Conservation (phyloP, 345 rosid genomes). For the Balakata baccata region DNA sequence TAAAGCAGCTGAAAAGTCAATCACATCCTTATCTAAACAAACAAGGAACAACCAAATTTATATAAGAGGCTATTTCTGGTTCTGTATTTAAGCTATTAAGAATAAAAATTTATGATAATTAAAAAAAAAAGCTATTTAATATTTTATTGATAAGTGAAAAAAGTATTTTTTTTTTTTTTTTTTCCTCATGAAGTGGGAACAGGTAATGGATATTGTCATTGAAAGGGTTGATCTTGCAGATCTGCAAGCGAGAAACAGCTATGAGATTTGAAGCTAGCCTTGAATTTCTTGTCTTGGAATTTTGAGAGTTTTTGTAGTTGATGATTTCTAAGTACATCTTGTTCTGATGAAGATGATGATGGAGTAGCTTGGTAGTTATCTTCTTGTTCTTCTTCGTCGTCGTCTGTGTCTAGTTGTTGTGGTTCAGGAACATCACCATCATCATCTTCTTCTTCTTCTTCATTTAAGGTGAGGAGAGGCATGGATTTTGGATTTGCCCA, state of each 20-base stretch:
- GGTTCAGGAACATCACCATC: conserved; percentile 1
- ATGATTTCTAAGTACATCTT: neutral
- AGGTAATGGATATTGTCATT: neutral
- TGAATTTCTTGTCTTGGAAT: conserved; percentile 17
- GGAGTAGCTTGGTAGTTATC: neutral
- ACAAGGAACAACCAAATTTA: too few relatives aligned
- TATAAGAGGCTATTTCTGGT: neutral
- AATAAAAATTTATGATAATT: neutral
- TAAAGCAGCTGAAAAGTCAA: neutral
- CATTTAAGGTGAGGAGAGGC: conserved; percentile 61
- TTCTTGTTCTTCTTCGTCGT: neutral
- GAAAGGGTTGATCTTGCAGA: conserved; percentile 42
- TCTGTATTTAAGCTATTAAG: neutral
- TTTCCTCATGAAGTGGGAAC: too few relatives aligned
- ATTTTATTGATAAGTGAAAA: neutral
- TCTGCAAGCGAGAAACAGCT: conserved; percentile 73
- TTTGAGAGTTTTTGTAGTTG: neutral
- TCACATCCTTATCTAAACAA: neutral
- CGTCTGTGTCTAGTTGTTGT: neutral
- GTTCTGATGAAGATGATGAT: conserved; percentile 22
- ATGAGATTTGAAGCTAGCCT: conserved; percentile 39
- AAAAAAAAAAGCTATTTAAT: neutral
- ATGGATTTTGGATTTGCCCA: conserved; percentile 61
- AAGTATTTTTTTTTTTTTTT: neutral
- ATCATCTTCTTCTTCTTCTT: conserved; percentile 41